Evolutionary conservation across 768 basidiomycete species (phyloP).

Genomic region (Lactarius pseudohatsudake): DNA sequence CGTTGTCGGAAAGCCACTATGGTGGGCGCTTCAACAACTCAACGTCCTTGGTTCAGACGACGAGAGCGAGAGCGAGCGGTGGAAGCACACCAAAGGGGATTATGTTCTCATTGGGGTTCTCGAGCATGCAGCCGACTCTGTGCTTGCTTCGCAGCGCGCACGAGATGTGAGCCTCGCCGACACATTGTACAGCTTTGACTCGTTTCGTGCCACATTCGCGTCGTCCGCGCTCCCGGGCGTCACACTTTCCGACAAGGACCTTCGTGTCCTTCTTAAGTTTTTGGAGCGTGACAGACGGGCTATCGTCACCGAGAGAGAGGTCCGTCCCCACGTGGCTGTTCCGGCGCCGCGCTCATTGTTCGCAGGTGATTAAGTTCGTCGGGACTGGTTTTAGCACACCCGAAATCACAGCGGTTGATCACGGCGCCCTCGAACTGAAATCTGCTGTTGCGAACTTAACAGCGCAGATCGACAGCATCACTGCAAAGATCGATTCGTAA

Average conservation of each 20-base stretch:
- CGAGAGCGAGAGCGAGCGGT: conserved; percentile 45
- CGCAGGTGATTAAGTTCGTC: conserved; percentile 81
- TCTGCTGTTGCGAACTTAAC: conserved; percentile 65
- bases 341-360: conserved; percentile 2
- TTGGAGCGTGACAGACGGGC: conserved; percentile 72
- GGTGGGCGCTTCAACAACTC: conserved; percentile 85
- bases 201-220: conserved; percentile 62
- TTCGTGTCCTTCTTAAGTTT: conserved; percentile 70
- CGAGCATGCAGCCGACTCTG: conserved; percentile 62
- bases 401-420: conserved; percentile 74
- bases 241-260: conserved; percentile 60
- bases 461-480: conserved; percentile 65
- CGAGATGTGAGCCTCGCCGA: conserved; percentile 53
- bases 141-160: conserved; percentile 46
- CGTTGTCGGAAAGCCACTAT: conserved; percentile 74
- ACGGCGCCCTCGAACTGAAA: conserved; percentile 79
- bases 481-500: conserved; percentile 72
- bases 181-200: conserved; percentile 56
- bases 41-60: conserved; percentile 67
- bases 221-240: conserved; percentile 41
- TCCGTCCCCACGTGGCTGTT: conserved; percentile 37
- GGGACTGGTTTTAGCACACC: conserved; percentile 41
- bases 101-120: conserved; percentile 68
- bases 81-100: conserved; percentile 63
- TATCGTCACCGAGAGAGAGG: conserved; percentile 66